Conservation (phyloP, 1,284 basidiomycete genomes). For the Austroboletus novae-zelandiae region DNA sequence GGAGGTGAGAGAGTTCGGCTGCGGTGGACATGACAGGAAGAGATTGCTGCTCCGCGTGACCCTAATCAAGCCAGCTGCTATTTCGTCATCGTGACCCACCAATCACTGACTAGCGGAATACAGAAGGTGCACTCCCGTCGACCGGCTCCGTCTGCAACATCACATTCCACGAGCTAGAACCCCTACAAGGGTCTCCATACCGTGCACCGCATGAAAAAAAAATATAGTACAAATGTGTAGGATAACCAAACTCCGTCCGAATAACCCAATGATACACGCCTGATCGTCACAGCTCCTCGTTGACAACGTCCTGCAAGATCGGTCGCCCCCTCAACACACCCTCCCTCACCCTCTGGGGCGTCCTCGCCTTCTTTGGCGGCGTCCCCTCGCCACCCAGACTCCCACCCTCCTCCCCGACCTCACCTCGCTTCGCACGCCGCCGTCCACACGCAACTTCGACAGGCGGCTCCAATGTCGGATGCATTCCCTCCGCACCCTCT, state of each 20-base stretch:
- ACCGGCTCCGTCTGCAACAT: too few species aligned
- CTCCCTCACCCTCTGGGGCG: conserved; percentile 30
- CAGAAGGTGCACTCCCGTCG: too few species aligned
- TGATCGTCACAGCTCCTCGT: conserved; percentile 25
- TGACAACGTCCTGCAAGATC: conserved; percentile 58
- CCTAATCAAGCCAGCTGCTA: background rate
- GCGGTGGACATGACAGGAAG: conserved; percentile 18
- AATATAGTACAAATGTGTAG: too few species aligned
- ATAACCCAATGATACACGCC: background rate
- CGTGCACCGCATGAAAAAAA: too few species aligned
- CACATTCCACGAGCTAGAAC: too few species aligned
- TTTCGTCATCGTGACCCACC: too few species aligned
- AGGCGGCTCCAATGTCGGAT: conserved; percentile 35
- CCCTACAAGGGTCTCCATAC: too few species aligned
- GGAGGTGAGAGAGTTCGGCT: conserved; percentile 17
- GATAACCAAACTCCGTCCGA: background rate
- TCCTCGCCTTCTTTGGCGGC: conserved; percentile 37
- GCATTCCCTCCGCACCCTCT: conserved; percentile 51
- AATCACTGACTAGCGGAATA: too few species aligned
- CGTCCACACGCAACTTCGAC: conserved; percentile 4
- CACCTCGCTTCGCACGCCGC: conserved; percentile 18
- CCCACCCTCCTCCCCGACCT: background rate
- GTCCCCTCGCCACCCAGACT: conserved; percentile 2
- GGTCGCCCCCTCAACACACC: conserved; percentile 53
- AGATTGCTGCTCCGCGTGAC: background rate